Conservation (phyloP, 2,329 filamentous ascomycete species). For the Arthrobotrys conoides region DNA sequence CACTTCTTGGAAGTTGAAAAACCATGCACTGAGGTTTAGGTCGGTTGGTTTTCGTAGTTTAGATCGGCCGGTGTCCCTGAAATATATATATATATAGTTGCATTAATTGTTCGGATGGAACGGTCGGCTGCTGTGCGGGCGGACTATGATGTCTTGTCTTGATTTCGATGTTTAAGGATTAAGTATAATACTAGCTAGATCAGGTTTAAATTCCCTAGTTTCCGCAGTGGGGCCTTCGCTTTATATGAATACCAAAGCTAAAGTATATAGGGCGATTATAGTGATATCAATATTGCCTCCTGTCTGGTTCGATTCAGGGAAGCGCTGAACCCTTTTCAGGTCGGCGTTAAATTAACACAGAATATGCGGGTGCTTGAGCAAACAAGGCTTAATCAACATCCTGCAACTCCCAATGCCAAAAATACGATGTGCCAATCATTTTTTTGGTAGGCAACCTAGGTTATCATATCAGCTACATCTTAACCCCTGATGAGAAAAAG, state of each 20-base stretch:
- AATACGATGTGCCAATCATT: conserved; percentile 9
- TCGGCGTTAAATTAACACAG: conserved; percentile 7
- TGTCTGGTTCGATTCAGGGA: background rate
- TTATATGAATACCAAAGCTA: conserved; percentile 2
- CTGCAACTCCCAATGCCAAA: background rate
- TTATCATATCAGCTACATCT: conserved; percentile 8
- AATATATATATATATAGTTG: background rate
- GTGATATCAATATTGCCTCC: background rate
- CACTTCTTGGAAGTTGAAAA: background rate
- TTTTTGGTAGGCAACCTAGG: background rate
- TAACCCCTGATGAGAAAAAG: background rate
- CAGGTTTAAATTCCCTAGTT: conserved; percentile 17
- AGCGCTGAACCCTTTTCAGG: conserved; percentile 7
- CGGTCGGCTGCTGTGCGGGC: too few relatives aligned
- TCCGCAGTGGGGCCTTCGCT: background rate
- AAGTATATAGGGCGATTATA: background rate
- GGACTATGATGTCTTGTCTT: background rate
- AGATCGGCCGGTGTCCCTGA: background rate
- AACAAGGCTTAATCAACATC: background rate
- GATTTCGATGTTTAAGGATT: background rate
- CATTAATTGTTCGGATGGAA: background rate
- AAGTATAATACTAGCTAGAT: conserved; percentile 5
- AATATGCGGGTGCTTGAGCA: background rate
- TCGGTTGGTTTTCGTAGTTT: background rate
- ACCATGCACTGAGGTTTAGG: background rate